Base-by-base conservation (phyloP, 495 filamentous ascomycete genomes). In the Pseudevernia furfuracea region DNA sequence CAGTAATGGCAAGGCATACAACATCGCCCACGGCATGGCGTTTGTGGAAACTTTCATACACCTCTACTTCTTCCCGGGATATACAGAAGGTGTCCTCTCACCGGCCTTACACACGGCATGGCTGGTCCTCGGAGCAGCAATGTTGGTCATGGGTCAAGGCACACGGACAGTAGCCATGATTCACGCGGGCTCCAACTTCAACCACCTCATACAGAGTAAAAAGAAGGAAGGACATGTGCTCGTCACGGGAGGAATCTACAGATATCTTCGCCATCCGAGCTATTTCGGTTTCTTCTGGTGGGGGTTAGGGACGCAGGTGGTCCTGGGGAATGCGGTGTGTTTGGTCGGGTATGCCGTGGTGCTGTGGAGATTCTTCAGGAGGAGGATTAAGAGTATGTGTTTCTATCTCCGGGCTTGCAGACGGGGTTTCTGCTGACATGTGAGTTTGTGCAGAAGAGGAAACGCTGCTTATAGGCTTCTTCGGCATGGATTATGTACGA, bases 231-330 rank as follows among this genome's bases (percentile, higher is more conserved):
- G 79, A 0, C 94, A 98, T 72, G 80, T 78, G 11, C 80, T 98
- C 19, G 90, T 98, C 43, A 96, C 86, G 14, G 79, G 74, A 44
- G 94, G 94, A 1, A 60, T 88, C 19, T 89, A 88, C 71, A 63
- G 68, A 3, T 70, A 78, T 39, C 72, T 96, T 57, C 78, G 94
- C 9, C 94, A 98, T 74, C 94, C 94, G 58, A 86, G 85, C 49
- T 98, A 98, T 72, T 97, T 97, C 75, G 94, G 94, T 2, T 98
- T 95, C 76, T 98, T 96, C 72, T 97, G 91, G 88, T 98, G 92
- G 92, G 91, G 88, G 0, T 63, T 97, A n/a, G 94, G 94, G 2
- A 96, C 91, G 46, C 94, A 98, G 79, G 68, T 97, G 61, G 84
- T 95, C 36, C 78, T 96, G 62, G 92, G 93, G 39, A 98, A 98